Evolutionary conservation across 225 moss, liverwort and hornwort genomes (phyloP), one percentile per base, ranked within the genome.

Genomic region (Pseudisothecium myosuroides): DNA sequence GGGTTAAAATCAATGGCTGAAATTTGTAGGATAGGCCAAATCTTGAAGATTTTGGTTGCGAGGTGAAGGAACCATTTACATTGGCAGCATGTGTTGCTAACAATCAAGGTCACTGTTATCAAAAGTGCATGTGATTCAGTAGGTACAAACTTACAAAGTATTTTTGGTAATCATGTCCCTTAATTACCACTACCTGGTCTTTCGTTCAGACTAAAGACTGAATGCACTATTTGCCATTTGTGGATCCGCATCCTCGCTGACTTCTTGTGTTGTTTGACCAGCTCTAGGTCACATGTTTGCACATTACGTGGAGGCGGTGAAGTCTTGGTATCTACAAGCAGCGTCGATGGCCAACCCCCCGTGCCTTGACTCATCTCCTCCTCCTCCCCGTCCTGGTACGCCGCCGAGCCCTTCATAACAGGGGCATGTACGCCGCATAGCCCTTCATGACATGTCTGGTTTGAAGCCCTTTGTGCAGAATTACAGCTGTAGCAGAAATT

Each of bases 241-340:
- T 74, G 49, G 37, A 61, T 27, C 49, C 13, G 34, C 49, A 28
- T 36, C 19, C 28, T 55, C 24, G 39, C 61, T 67, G 75, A 66
- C 75, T 76, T 86, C 55, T 59, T 26, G 37, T 80, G 67, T 85
- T 84, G 79, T 62, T 71, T 88, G 78, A 75, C 87, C 96, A 98
- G 98, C 95, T 45, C 82, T 98, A 52, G 92, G 93, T 72, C 96
- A 96, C 88, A 93, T 97, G 88, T 97, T 98, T 93, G 95, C 92
- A 63, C 94, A 95, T 47, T 97, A 97, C 49, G 94, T 96, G 86
- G 98, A 95, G 89, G 89, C 95, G 47, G 95, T 95, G 94, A 97
- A 93, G 92, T 93, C 96, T 32, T 97, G 96, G 95, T 95, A 93
- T 85, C 62, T 88, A 79, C 97, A 95, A 91, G 93, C 95, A 71